Evolutionary conservation across 331 rosid genomes (phyloP), one percentile per base, ranked within the genome.

Genomic region (Saraca asoca): DNA sequence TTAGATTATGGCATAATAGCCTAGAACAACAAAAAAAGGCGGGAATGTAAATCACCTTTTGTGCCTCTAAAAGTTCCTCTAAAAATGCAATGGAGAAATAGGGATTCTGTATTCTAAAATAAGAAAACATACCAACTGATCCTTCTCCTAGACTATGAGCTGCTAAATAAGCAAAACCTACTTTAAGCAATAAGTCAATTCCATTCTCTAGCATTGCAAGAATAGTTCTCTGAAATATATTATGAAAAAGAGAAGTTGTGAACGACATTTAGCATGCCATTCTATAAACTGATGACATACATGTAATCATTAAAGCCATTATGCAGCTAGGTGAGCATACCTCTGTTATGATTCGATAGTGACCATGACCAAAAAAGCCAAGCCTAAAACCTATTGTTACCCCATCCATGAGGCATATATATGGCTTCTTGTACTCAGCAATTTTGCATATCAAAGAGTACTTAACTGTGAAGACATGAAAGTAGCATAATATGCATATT

Each of bases 161-260:
- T 0, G 97, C 97, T 62, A 94, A 90, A 72, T 85, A 76, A 66
- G 99, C 58, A 80, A 94, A 90, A 42, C 99, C 99, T 45, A 94
- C 96, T 58, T 94, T 97, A 15, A 97, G 99, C 62, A 90, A 94
- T 76, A 90, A 80, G 70, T 96, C 99, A 71, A 90, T 94, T 77
- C 97, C 99, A 74, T 94, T 94, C 86, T 94, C 99, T 35, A 97
- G 97, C 99, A 94, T 94, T 9, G 99, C 99, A 66, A 90, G 95
- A 79, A 85, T 70, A 51, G 97, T 94, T 80, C 85, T 88, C 99
- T 90, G 86, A 57, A 78, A 72, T 66, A 58, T 48, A 68, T 65
- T 5, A 29, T 16, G 39, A 5, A 58, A 44, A 51, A 29, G 51
- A 18, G 37, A 45, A 4, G 66, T 68, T 37, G 51, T 41, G 45